Evolutionary conservation across 176 grass and related monocot genomes (phyloP).

Genomic region (Musa itinerans): DNA sequence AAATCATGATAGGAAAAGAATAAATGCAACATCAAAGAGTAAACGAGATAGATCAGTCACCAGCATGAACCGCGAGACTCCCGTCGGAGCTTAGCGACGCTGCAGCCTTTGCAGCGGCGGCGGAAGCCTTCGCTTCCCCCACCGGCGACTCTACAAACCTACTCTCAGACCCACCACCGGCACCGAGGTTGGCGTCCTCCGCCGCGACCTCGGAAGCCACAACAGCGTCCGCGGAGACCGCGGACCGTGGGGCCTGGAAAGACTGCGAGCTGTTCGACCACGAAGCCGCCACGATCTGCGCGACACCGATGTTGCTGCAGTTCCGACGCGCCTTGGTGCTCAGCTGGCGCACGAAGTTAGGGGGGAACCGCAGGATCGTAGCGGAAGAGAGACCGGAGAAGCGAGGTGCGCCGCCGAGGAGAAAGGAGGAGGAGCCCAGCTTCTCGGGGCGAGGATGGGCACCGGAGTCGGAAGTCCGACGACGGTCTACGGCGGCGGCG

Average conservation of each 20-base stretch:
- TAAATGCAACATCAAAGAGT: neutral
- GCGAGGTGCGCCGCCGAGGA: neutral
- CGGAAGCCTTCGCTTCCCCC: neutral
- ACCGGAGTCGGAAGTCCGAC: conserved; percentile 15
- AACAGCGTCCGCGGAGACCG: conserved; percentile 36
- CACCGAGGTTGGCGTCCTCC: conserved; percentile 33
- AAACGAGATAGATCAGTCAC: conserved; percentile 18
- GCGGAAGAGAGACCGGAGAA: conserved; percentile 16
- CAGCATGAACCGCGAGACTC: conserved; percentile 95
- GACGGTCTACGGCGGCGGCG: neutral
- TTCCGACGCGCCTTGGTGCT: conserved; percentile 98
- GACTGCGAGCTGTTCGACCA: conserved; percentile 55
- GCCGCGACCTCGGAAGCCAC: conserved; percentile 38
- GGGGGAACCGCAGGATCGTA: conserved; percentile 56
- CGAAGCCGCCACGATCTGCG: conserved; percentile 90
- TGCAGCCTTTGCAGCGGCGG: conserved; percentile 8
- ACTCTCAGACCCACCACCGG: conserved; percentile 34
- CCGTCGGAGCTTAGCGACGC: conserved; percentile 76
- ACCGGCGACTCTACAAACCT: conserved; percentile 42
- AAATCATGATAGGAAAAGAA: conserved; percentile 16
- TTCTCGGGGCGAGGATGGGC: conserved; percentile 7
- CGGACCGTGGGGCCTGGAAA: conserved; percentile 19
- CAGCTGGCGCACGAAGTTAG: conserved; percentile 95
- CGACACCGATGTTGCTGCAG: conserved; percentile 99
- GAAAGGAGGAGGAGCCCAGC: conserved; percentile 13